A percentile compares a stretch with the other conserved stretches of the same genome.
Evolutionary conservation across 1,284 basidiomycete genomes (phyloP).

Genomic region (Ustilago nuda): DNA sequence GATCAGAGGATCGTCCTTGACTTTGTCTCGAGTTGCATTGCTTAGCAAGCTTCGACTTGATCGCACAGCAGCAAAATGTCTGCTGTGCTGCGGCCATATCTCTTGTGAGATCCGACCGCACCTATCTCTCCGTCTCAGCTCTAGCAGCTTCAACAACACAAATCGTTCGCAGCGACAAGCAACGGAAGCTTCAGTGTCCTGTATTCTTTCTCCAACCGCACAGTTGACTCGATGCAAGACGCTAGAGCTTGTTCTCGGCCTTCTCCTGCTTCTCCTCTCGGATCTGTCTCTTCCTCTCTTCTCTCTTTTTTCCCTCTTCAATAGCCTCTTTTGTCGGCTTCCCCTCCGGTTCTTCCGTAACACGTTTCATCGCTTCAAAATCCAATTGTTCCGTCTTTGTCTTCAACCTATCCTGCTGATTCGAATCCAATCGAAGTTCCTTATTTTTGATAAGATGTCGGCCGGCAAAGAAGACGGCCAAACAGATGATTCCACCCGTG

Average conservation of each 20-base stretch:
- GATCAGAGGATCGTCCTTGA: too few species aligned
- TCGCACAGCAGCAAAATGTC: too few species aligned
- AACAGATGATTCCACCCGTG: conserved; percentile 41
- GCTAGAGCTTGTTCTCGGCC: conserved; percentile 27
- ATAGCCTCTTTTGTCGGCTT: conserved; percentile 45
- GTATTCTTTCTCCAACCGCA: background rate
- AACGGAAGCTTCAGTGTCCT: background rate
- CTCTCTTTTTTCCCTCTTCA: conserved; percentile 22
- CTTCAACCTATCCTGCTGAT: conserved; percentile 23
- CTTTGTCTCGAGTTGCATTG: too few species aligned
- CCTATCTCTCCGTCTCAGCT: too few species aligned
- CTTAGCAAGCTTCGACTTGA: too few species aligned
- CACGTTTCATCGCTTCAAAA: conserved; percentile 37
- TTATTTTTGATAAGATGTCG: conserved; percentile 42
- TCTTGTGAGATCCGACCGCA: too few species aligned
- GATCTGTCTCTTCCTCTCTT: conserved; percentile 20
- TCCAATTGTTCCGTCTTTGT: conserved; percentile 37
- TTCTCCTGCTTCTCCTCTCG: conserved; percentile 36
- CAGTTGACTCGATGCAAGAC: too few species aligned
- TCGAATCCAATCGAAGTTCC: conserved; percentile 34
- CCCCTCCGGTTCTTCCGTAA: conserved; percentile 41
- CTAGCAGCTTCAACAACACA: background rate
- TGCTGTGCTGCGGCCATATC: too few species aligned
- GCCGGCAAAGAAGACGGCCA: conserved; percentile 42
- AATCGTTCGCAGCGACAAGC: too few species aligned